These are phyloP conservation scores for Abrus precatorius DNA, from an alignment of 306 rosid genomes.

Conservation along the genomic window DNA sequence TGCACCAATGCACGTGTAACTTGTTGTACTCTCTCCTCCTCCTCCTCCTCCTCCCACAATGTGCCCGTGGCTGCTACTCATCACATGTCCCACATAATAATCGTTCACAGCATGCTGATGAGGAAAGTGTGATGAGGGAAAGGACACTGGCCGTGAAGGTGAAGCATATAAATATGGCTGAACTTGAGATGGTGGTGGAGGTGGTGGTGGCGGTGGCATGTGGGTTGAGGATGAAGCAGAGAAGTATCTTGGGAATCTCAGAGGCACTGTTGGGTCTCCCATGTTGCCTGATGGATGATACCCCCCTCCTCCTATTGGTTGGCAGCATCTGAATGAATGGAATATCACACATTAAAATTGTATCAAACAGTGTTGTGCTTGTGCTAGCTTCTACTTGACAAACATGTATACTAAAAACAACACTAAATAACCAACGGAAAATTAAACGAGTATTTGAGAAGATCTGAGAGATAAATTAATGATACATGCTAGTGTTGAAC, in stretches of 20 bases:
- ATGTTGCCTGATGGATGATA: conserved; percentile 61
- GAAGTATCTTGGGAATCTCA: conserved; percentile 81
- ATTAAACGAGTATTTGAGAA: not conserved
- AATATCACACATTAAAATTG: conserved; percentile 1
- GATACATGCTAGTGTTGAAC: not conserved
- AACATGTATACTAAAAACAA: not conserved
- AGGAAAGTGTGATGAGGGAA: conserved; percentile 62
- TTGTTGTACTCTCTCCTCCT: conserved; percentile 35
- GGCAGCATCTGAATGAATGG: conserved; percentile 68
- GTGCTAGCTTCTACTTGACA: not conserved
- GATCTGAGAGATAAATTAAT: not conserved
- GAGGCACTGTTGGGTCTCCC: conserved; percentile 71
- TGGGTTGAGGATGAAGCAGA: conserved; percentile 69
- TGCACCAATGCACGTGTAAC: conserved; percentile 88
- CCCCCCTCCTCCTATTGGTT: conserved; percentile 63
- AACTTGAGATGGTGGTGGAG: conserved; percentile 15
- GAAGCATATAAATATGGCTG: conserved; percentile 69
- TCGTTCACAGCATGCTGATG: conserved; percentile 62
- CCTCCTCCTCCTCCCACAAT: conserved; percentile 15
- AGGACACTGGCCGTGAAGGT: conserved; percentile 60
- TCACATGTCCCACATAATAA: conserved; percentile 79
- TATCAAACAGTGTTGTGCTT: not conserved
- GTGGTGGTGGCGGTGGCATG: conserved; percentile 48
- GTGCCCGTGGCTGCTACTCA: conserved; percentile 51
- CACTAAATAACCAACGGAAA: not conserved